These are phyloP conservation scores for Lomentospora prolificans DNA, from an alignment of 2,329 filamentous ascomycete species.

Conservation along the genomic window DNA sequence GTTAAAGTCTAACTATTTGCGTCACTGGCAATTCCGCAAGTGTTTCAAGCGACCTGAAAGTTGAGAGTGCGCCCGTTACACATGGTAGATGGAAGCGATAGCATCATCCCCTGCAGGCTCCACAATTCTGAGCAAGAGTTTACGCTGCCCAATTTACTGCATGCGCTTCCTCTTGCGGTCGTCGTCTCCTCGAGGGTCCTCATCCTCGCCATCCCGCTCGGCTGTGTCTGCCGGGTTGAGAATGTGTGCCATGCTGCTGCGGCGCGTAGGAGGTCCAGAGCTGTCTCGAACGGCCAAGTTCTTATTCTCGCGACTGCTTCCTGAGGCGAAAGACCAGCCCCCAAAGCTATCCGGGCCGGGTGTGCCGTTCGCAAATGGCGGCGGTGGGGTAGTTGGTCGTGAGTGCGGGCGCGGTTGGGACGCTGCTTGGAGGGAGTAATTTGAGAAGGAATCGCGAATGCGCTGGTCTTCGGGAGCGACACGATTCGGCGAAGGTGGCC, in stretches of 20 bases:
- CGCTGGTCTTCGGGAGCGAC: constrained; percentile 42
- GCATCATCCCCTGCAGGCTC: no score
- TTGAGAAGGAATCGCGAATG: constrained; percentile 45
- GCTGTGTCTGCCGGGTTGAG: constrained; percentile 49
- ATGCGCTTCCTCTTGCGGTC: constrained; percentile 54
- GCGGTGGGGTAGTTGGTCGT: constrained; percentile 43
- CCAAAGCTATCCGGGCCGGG: constrained; percentile 35
- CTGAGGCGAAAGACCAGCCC: constrained; percentile 47
- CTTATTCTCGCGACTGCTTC: constrained; percentile 34
- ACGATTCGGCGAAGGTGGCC: constrained; percentile 46
- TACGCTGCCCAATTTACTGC: constrained; percentile 22
- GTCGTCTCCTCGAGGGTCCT: constrained; percentile 44
- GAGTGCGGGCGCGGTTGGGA: constrained; percentile 36
- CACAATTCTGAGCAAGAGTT: not conserved
- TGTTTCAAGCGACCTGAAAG: no score
- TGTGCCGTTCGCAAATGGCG: constrained; percentile 34
- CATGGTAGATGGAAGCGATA: no score
- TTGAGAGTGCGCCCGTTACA: no score
- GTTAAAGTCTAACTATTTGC: not conserved
- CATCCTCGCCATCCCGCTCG: constrained; percentile 46
- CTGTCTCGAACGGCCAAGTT: constrained; percentile 42
- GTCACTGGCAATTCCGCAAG: not conserved
- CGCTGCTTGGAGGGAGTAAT: constrained; percentile 39
- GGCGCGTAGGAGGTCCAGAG: constrained; percentile 45
- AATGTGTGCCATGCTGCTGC: constrained; percentile 54